Evolutionary conservation across 495 filamentous ascomycete genomes (phyloP).

Genomic region (Xylaria flabelliformis): DNA sequence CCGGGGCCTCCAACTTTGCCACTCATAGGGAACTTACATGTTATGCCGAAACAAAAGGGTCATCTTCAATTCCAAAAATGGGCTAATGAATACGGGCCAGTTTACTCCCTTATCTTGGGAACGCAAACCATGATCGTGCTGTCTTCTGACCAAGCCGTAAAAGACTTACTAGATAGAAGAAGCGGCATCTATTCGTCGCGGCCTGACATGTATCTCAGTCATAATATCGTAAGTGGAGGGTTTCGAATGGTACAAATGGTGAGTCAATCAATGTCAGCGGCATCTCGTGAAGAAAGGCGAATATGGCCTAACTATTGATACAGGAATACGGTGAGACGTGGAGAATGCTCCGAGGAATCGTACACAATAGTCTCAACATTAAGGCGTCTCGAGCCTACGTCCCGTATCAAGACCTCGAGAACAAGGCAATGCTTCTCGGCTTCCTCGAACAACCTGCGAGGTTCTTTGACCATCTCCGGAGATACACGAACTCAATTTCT

Average conservation of each 20-base stretch:
- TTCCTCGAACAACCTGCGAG: conserved; percentile 33
- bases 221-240: conserved; percentile 26
- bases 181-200: conserved; percentile 40
- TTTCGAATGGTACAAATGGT: conserved; percentile 53
- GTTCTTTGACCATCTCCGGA: conserved; percentile 41
- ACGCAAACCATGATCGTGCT: conserved; percentile 38
- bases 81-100: conserved; percentile 38
- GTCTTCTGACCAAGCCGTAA: conserved; percentile 39
- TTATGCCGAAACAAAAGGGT: conserved; percentile 32
- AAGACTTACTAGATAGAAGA: conserved; percentile 39
- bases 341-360: conserved; percentile 51
- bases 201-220: conserved; percentile 33
- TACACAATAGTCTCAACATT: conserved; percentile 36
- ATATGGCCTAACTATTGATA: conserved; percentile 17
- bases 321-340: conserved; percentile 46
- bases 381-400: conserved; percentile 42
- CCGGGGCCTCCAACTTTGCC: conserved; percentile 41
- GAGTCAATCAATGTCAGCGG: conserved; percentile 1
- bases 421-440: conserved; percentile 36
- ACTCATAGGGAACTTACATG: conserved; percentile 39
- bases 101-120: conserved; percentile 39
- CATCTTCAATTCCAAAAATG: conserved; percentile 37
- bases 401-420: conserved; percentile 39
- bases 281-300: no score
- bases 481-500: conserved; percentile 61